Evolutionary conservation across 2,329 filamentous ascomycete species (phyloP).

Genomic region (Botryosphaeria agaves): DNA sequence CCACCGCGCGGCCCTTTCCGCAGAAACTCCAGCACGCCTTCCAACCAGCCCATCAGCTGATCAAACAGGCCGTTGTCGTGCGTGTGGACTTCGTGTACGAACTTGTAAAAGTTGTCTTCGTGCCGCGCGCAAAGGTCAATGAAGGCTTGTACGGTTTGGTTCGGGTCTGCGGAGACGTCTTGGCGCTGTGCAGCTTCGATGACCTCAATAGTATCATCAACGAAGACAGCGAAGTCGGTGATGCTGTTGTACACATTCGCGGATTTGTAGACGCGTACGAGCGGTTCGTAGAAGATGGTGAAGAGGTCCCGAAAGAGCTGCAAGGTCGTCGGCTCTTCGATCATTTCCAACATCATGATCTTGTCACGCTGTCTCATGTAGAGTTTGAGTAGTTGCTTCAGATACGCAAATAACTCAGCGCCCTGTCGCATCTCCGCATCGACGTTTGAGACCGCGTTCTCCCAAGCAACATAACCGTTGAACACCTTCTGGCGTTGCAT

Average conservation of each 20-base stretch:
- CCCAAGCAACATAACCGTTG: slow-evolving; percentile 94
- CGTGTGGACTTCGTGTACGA: slow-evolving; percentile 91
- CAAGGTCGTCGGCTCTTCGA: slow-evolving; percentile 95
- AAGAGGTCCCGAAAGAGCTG: slow-evolving; percentile 91
- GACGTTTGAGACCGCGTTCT: slow-evolving; percentile 78
- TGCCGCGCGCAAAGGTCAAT: slow-evolving; percentile 93
- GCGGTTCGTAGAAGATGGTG: slow-evolving; percentile 95
- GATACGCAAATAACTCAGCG: slow-evolving; percentile 78
- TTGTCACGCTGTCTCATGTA: slow-evolving; percentile 87
- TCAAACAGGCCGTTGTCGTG: slow-evolving; percentile 96
- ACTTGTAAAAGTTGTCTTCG: slow-evolving; percentile 96
- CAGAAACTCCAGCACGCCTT: slow-evolving; percentile 86
- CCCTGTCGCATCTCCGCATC: slow-evolving; percentile 80
- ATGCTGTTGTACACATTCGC: slow-evolving; percentile 97
- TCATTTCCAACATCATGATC: slow-evolving; percentile 87
- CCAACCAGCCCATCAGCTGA: slow-evolving; percentile 92
- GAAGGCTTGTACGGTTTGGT: slow-evolving; percentile 94
- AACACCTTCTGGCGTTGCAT: slow-evolving; percentile 72
- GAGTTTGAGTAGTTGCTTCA: slow-evolving; percentile 89
- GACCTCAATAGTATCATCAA: slow-evolving; percentile 81
- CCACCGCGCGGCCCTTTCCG: slow-evolving; percentile 62
- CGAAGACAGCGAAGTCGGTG: slow-evolving; percentile 85
- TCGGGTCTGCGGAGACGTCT: slow-evolving; percentile 87
- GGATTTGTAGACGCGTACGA: slow-evolving; percentile 94
- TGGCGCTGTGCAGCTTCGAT: slow-evolving; percentile 49